These are phyloP conservation scores for Choricystis sp. DNA, from an alignment of 139 green algal species.

Conservation along the genomic window DNA sequence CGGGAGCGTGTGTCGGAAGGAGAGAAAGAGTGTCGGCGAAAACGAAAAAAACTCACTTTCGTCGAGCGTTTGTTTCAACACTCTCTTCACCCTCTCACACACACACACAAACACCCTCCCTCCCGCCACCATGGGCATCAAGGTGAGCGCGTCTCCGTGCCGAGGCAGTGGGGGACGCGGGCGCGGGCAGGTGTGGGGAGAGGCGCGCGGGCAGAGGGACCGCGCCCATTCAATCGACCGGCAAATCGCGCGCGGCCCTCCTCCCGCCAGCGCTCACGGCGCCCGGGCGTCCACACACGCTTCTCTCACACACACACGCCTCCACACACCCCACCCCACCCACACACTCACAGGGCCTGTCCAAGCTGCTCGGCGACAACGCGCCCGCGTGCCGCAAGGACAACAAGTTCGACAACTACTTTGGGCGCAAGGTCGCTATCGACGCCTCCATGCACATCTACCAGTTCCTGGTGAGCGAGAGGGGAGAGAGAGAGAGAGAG, in stretches of 20 bases:
- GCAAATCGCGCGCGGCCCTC: too few relatives aligned
- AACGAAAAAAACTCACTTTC: not conserved
- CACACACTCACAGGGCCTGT: slow-evolving; percentile 83
- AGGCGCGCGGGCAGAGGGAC: too few relatives aligned
- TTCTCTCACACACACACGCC: too few relatives aligned
- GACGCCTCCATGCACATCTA: slow-evolving; percentile 99
- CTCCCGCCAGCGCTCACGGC: too few relatives aligned
- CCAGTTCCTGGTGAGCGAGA: slow-evolving; percentile 70
- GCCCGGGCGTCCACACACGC: too few relatives aligned
- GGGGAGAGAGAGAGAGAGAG: not conserved
- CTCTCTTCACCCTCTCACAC: not conserved
- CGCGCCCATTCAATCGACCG: too few relatives aligned
- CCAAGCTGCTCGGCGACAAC: slow-evolving; percentile 83
- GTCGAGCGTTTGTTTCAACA: not conserved
- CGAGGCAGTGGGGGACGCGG: too few relatives aligned
- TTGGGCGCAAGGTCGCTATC: slow-evolving; percentile 89
- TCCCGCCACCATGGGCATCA: not conserved
- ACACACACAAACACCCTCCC: not conserved
- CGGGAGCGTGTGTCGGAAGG: not conserved
- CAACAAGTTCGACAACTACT: slow-evolving; percentile 91
- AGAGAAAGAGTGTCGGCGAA: not conserved
- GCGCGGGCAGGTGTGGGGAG: too few relatives aligned
- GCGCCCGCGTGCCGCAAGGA: slow-evolving; percentile 61
- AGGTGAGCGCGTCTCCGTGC: too few relatives aligned
- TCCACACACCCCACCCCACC: too few relatives aligned